Evolutionary conservation across 2,329 filamentous ascomycete species (phyloP).

Genomic region (Beauveria rudraprayagi): DNA sequence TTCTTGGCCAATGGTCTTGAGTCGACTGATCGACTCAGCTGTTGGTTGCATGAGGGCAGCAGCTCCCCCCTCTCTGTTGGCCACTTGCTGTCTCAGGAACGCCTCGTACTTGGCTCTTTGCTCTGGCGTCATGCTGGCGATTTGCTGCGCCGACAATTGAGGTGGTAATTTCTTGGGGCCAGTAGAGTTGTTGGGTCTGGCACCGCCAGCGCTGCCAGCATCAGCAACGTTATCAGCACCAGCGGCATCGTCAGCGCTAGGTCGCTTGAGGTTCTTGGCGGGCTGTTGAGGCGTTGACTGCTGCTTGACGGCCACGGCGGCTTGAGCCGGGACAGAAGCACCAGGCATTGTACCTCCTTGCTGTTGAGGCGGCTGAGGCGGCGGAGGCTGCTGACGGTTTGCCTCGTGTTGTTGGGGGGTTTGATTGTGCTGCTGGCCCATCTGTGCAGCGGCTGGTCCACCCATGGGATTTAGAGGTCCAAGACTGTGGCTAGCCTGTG

Average conservation of each 20-base stretch:
- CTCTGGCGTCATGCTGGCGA: constrained; percentile 36
- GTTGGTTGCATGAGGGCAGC: constrained; percentile 6
- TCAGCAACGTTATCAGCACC: constrained; percentile 35
- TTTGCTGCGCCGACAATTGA: constrained; percentile 23
- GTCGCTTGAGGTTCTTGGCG: constrained; percentile 43
- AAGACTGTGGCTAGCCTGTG: constrained; percentile 15
- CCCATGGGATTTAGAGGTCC: constrained; percentile 14
- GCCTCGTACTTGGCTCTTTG: constrained; percentile 38
- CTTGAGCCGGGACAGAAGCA: constrained; percentile 8
- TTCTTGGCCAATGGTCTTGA: constrained; percentile 31
- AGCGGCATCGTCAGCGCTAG: constrained; percentile 37
- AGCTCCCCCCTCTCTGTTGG: constrained; percentile 14
- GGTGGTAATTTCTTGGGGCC: constrained; percentile 17
- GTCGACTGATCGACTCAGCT: constrained; percentile 22
- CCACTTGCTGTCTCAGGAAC: constrained; percentile 23
- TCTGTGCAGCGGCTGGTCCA: constrained; percentile 12
- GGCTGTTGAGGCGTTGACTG: constrained; percentile 16
- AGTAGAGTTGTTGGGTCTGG: constrained; percentile 14
- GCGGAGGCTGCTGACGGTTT: constrained; percentile 30
- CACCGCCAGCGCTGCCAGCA: constrained; percentile 10
- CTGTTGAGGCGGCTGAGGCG: constrained; percentile 22
- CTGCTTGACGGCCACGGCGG: constrained; percentile 19
- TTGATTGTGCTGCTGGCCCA: constrained; percentile 14
- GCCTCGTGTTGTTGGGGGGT: constrained; percentile 13
- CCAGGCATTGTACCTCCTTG: constrained; percentile 18